phyloP scores from a whole-genome alignment of 352 stramenopile genomes.

The Globisporangium irregulare region DNA sequence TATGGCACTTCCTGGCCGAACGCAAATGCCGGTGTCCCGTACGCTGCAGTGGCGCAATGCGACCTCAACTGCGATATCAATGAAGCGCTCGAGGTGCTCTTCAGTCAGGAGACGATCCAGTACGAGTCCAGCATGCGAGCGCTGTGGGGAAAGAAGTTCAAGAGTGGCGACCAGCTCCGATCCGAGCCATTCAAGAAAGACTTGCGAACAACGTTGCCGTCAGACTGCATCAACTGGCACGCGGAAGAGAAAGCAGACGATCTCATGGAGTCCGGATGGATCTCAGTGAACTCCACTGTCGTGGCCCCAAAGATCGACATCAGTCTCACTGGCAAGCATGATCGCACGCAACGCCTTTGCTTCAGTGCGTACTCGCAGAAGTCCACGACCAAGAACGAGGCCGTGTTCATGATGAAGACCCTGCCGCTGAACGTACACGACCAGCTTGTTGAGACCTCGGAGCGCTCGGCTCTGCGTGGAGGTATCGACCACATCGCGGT shows the following conservation, averaged over 20 bases:
- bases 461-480: slow-evolving; percentile 24
- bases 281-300: slow-evolving; percentile 50
- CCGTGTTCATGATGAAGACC: slow-evolving; percentile 68
- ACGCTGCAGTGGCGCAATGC: slow-evolving; percentile 52
- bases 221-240: slow-evolving; percentile 17
- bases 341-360: slow-evolving; percentile 51
- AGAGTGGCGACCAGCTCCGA: slow-evolving; percentile 48
- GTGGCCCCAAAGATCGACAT: slow-evolving; percentile 41
- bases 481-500: slow-evolving; percentile 58
- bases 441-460: slow-evolving; percentile 21
- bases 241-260: slow-evolving; percentile 31
- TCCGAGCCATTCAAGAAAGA: slow-evolving; percentile 33
- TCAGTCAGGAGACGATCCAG: slow-evolving; percentile 51
- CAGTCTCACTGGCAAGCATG: slow-evolving; percentile 26
- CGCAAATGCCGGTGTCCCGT: slow-evolving; percentile 40
- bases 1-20: slow-evolving; percentile 31
- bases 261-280: slow-evolving; percentile 27
- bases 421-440: slow-evolving; percentile 47
- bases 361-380: slow-evolving; percentile 56
- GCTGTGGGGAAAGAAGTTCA: slow-evolving; percentile 54
- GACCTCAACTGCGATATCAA: slow-evolving; percentile 49
- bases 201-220: slow-evolving; percentile 6
- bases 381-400: slow-evolving; percentile 34
- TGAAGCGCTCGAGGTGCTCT: slow-evolving; percentile 60
- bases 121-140: slow-evolving; percentile 55